Conservation (phyloP, 345 rosid genomes). For the Melastoma malabathricum region DNA sequence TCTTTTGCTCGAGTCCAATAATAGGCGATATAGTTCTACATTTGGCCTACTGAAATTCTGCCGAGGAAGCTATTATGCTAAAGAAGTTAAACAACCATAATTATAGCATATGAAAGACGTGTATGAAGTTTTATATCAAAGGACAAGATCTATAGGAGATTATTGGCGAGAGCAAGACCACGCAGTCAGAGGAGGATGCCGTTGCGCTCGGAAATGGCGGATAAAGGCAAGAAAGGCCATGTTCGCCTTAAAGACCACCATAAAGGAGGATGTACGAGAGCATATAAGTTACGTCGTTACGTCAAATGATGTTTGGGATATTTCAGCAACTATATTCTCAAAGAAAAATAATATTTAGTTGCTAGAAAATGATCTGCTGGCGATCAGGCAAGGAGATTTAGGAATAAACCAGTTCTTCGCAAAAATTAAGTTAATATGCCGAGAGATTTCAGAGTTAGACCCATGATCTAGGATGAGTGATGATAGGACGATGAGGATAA, state of each 20-base stretch:
- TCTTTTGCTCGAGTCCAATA: no score
- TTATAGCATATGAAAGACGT: not conserved
- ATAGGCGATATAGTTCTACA: no score
- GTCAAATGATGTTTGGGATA: slow-evolving; percentile 8
- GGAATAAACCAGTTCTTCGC: slow-evolving; percentile 3
- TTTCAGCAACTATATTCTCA: slow-evolving; percentile 2
- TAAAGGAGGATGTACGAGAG: slow-evolving; percentile 11
- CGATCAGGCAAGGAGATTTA: slow-evolving; percentile 1
- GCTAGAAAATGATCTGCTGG: slow-evolving; percentile 3
- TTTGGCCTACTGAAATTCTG: no score
- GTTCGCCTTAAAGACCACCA: slow-evolving; percentile 7
- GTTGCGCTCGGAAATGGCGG: slow-evolving; percentile 4
- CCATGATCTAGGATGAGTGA: not conserved
- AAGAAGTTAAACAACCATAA: slow-evolving; percentile 4
- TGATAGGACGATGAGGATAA: not conserved
- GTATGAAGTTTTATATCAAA: slow-evolving; percentile 3
- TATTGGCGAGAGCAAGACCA: not conserved
- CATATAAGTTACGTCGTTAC: slow-evolving; percentile 10
- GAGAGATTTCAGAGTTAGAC: slow-evolving; percentile 6
- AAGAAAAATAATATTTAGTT: slow-evolving; percentile 7
- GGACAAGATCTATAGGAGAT: slow-evolving; percentile 1
- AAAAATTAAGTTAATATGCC: slow-evolving; percentile 6
- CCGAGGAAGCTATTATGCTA: no score
- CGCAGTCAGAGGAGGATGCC: not conserved
- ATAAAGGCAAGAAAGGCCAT: slow-evolving; percentile 8